A percentile compares a stretch with the other conserved stretches of the same genome.
phyloP scores from a whole-genome alignment of 495 filamentous ascomycete genomes.

The Daldinia caldariorum region DNA sequence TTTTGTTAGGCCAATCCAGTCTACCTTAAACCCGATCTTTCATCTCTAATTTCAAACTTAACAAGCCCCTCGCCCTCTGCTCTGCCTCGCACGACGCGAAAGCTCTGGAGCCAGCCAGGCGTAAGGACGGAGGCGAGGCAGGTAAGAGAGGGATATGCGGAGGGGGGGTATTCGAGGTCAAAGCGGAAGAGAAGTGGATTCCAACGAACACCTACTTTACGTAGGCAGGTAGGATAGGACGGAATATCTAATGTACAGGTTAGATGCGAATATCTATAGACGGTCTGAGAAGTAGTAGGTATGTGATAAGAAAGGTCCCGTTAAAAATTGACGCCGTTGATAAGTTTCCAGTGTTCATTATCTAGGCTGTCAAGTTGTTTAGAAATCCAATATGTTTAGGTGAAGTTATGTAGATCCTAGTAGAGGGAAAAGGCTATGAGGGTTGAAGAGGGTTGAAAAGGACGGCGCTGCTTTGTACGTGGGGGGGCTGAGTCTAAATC shows the following conservation, averaged over 20 bases:
- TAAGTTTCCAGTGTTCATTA: conserved; percentile 1
- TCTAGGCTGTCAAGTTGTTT: too few relatives aligned
- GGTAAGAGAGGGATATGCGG: conserved; percentile 24
- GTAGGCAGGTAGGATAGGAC: neutral
- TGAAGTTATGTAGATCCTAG: conserved; percentile 10
- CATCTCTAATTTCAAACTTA: neutral
- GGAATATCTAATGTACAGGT: neutral
- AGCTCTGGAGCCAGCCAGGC: conserved; percentile 39
- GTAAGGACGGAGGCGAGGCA: conserved; percentile 40
- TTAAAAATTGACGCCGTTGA: conserved; percentile 17
- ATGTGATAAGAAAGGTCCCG: conserved; percentile 4
- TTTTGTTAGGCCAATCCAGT: conserved; percentile 10
- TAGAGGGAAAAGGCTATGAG: conserved; percentile 25
- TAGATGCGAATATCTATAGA: neutral
- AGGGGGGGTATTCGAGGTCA: conserved; percentile 13
- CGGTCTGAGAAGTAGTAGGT: neutral
- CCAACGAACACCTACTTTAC: conserved; percentile 2
- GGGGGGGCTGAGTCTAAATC: conserved; percentile 43
- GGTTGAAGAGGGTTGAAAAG: conserved; percentile 38
- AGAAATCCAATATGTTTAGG: neutral
- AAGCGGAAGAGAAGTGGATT: conserved; percentile 13
- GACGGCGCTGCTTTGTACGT: conserved; percentile 31
- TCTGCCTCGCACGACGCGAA: conserved; percentile 40
- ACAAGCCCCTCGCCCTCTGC: conserved; percentile 25
- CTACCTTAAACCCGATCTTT: conserved; percentile 10